phyloP scores from a whole-genome alignment of 2,329 filamentous ascomycete genomes.

The Sporothrix variecibatus region DNA sequence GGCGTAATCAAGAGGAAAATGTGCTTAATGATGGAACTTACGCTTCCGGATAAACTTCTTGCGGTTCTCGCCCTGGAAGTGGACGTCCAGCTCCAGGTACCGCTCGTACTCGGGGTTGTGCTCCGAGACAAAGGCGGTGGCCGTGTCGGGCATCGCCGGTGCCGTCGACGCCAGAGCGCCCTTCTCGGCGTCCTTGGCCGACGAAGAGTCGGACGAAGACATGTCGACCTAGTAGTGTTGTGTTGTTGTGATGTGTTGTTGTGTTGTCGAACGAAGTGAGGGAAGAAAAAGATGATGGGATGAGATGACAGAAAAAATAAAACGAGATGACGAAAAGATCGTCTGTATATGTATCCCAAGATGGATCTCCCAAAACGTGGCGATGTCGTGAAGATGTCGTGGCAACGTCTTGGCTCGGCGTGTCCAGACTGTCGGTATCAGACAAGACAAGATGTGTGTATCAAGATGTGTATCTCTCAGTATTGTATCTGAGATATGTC shows the following conservation, averaged over 20 bases:
- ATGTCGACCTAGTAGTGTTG: neutral
- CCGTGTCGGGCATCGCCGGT: neutral
- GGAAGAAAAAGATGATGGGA: neutral
- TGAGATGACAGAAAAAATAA: neutral
- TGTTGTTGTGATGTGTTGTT: neutral
- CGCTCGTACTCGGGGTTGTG: slow-evolving; percentile 22
- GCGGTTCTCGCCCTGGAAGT: slow-evolving; percentile 16
- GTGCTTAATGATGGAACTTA: no score
- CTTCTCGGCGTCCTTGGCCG: slow-evolving; percentile 20
- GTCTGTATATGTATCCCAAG: slow-evolving; percentile 1
- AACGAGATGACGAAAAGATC: neutral
- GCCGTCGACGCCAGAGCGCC: neutral
- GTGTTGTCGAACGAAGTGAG: neutral
- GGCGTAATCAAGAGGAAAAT: no score
- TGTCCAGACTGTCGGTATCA: slow-evolving; percentile 11
- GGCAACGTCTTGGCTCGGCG: neutral
- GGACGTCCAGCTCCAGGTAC: slow-evolving; percentile 7
- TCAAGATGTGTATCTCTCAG: neutral
- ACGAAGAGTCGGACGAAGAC: slow-evolving; percentile 21
- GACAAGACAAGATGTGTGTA: neutral
- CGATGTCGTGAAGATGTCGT: neutral
- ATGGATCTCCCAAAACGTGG: neutral
- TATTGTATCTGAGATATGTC: neutral
- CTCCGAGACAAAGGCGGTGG: slow-evolving; percentile 9
- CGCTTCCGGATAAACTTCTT: slow-evolving; percentile 20